phyloP scores from a whole-genome alignment of 106 monocot species.

The Ottelia alismoides region DNA sequence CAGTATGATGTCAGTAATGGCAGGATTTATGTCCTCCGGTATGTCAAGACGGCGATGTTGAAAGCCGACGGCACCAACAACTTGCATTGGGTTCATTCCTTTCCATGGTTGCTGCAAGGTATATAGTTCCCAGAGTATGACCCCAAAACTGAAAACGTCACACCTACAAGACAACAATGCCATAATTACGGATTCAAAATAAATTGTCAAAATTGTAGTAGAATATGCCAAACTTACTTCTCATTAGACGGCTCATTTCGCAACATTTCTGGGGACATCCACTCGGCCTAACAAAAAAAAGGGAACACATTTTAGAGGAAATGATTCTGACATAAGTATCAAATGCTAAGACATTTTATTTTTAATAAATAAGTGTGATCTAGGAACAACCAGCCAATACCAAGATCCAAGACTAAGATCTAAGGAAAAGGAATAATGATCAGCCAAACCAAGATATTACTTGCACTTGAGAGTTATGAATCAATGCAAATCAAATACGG shows the following conservation, averaged over 20 bases:
- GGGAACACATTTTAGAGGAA: too few relatives aligned
- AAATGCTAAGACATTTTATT: too few relatives aligned
- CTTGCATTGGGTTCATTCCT: slow-evolving; percentile 78
- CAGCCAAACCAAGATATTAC: too few relatives aligned
- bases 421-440: too few relatives aligned
- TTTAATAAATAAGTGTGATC: too few relatives aligned
- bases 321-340: too few relatives aligned
- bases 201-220: background rate
- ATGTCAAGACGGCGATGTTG: slow-evolving; percentile 62
- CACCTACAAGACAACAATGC: slow-evolving; percentile 26
- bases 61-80: slow-evolving; percentile 73
- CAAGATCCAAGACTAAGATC: too few relatives aligned
- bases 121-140: slow-evolving; percentile 65
- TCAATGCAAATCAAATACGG: too few relatives aligned
- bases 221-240: slow-evolving; percentile 31
- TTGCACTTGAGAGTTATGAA: too few relatives aligned
- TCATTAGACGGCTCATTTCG: slow-evolving; percentile 71
- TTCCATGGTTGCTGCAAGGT: slow-evolving; percentile 60
- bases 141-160: slow-evolving; percentile 68
- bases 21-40: slow-evolving; percentile 50
- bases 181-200: background rate
- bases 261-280: slow-evolving; percentile 78
- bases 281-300: slow-evolving; percentile 40
- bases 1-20: slow-evolving; percentile 34
- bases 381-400: too few relatives aligned